These are phyloP conservation scores for Oryza coarctata DNA, from an alignment of 176 grass and related monocot genomes.

Conservation along the genomic window DNA sequence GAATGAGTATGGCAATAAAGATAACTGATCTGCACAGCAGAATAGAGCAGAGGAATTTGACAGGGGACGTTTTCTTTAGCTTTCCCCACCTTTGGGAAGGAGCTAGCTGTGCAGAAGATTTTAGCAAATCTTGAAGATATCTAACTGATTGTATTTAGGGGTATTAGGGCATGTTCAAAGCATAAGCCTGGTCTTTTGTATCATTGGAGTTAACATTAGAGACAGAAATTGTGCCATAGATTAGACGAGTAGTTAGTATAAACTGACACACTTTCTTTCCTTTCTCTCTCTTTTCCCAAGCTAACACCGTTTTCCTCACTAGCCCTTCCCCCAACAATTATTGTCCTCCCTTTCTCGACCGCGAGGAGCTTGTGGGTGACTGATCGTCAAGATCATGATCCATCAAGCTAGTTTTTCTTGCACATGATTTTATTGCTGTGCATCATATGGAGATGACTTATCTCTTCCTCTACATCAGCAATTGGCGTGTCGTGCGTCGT, in stretches of 20 bases:
- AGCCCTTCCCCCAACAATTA: no score
- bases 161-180: neutral
- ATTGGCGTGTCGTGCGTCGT: neutral
- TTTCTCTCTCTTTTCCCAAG: no score
- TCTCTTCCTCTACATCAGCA: neutral
- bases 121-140: neutral
- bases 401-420: no score
- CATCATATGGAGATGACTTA: no score
- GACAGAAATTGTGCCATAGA: neutral
- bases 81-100: neutral
- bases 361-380: no score
- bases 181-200: neutral
- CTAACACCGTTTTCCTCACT: no score
- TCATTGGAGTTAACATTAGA: neutral
- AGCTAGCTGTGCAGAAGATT: neutral
- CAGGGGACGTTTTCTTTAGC: constrained; percentile 14
- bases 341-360: no score
- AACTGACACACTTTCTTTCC: no score
- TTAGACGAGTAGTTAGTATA: neutral
- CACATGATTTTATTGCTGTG: no score
- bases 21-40: constrained; percentile 6
- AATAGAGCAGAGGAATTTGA: constrained; percentile 10
- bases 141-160: constrained; percentile 21
- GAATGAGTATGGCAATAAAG: constrained; percentile 1
- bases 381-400: no score